Evolutionary conservation across 1,139 yeast genomes (phyloP).

Genomic region (Yamadazyma triangularis): DNA sequence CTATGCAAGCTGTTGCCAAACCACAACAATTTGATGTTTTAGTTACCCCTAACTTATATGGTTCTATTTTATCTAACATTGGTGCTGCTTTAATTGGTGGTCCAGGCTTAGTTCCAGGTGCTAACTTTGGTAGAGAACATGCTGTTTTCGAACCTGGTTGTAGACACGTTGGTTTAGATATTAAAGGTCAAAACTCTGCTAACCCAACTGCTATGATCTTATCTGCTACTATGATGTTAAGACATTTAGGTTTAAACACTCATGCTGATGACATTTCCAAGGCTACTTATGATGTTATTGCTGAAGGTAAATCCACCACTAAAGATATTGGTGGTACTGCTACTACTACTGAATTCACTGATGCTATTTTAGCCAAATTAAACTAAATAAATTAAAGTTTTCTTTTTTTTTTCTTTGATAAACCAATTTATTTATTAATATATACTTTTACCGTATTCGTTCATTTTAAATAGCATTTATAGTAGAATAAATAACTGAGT

Average conservation of each 20-base stretch:
- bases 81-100: constrained; percentile 99
- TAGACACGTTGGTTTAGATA: constrained; percentile 97
- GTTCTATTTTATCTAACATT: constrained; percentile 93
- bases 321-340: constrained; percentile 85
- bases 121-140: constrained; percentile 94
- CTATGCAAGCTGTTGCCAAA: constrained; percentile 98
- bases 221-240: constrained; percentile 84
- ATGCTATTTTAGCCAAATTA: constrained; percentile 70
- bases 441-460: too few relatives aligned
- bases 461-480: too few relatives aligned
- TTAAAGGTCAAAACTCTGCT: constrained; percentile 90
- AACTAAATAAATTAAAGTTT: constrained; percentile 16
- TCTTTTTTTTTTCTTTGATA: neutral
- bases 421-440: too few relatives aligned
- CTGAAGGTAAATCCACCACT: constrained; percentile 79
- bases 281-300: constrained; percentile 87
- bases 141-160: constrained; percentile 99
- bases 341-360: constrained; percentile 90
- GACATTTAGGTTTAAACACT: constrained; percentile 86
- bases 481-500: too few relatives aligned
- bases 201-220: constrained; percentile 98
- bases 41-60: constrained; percentile 97
- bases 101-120: constrained; percentile 98
- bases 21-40: constrained; percentile 98
- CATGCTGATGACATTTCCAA: constrained; percentile 81